Conservation (phyloP, 371 early-diverging fungal species). For the Mortierella sp. region DNA sequence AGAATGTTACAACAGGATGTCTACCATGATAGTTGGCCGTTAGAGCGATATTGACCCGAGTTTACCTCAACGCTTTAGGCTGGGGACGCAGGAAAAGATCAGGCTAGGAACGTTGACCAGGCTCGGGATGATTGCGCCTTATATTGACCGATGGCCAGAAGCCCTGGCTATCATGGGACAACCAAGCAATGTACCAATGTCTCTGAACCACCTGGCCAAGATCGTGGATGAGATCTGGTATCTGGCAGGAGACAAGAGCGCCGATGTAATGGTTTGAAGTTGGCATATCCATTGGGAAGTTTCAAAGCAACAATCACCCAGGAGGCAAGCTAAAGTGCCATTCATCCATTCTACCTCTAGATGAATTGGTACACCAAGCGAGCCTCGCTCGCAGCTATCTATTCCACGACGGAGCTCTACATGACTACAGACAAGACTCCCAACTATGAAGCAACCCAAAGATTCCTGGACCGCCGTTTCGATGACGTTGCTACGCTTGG, state of each 20-base stretch:
- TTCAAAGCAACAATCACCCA: not conserved
- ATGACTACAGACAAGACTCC: conserved; percentile 89
- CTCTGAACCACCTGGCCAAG: conserved; percentile 72
- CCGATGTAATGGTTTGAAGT: conserved; percentile 64
- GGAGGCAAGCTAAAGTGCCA: not conserved
- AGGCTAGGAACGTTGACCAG: conserved; percentile 72
- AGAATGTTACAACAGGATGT: too few species aligned
- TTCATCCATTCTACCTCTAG: conserved; percentile 51
- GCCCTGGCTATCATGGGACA: conserved; percentile 86
- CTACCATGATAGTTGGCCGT: too few species aligned
- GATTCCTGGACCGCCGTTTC: conserved; percentile 83
- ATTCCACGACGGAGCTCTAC: conserved; percentile 87
- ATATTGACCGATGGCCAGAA: conserved; percentile 83
- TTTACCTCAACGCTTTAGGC: conserved; percentile 22
- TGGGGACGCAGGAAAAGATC: conserved; percentile 69
- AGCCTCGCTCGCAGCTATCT: conserved; percentile 80
- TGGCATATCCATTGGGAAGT: not conserved
- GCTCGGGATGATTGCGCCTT: conserved; percentile 79
- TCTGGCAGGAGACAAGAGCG: conserved; percentile 86
- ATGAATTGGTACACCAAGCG: conserved; percentile 92
- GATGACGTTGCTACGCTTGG: conserved; percentile 75
- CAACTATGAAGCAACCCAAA: conserved; percentile 74
- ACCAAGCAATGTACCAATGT: conserved; percentile 78
- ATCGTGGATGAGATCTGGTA: conserved; percentile 90
- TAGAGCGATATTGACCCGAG: not conserved